Conservation (phyloP, 345 rosid species). For the Conringia planisiliqua region DNA sequence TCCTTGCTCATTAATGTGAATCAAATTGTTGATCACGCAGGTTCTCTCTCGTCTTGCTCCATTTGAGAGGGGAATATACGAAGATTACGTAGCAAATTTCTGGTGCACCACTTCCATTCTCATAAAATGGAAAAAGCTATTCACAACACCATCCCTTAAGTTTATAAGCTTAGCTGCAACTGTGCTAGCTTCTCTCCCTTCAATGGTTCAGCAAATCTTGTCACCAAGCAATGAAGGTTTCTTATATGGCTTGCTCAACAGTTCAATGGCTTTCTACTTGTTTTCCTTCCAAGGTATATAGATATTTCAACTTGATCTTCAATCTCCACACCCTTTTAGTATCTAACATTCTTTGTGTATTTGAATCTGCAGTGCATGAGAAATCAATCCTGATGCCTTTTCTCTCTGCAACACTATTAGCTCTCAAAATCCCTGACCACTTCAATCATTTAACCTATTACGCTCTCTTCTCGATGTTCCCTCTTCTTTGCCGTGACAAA, state of each 20-base stretch:
- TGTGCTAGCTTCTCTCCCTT: conserved; percentile 64
- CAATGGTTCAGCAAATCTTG: conserved; percentile 82
- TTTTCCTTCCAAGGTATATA: conserved; percentile 86
- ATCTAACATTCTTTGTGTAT: conserved; percentile 1
- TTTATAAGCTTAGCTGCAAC: conserved; percentile 62
- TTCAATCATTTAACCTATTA: conserved; percentile 56
- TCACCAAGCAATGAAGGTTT: conserved; percentile 81
- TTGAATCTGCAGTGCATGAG: conserved; percentile 81
- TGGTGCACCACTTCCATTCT: conserved; percentile 85
- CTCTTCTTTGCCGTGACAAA: conserved; percentile 78
- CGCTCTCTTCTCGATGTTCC: conserved; percentile 88
- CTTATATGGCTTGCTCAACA: conserved; percentile 68
- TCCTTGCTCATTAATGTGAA: not conserved
- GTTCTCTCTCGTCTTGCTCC: conserved; percentile 93
- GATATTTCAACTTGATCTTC: not conserved
- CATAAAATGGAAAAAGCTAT: conserved; percentile 83
- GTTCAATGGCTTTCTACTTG: conserved; percentile 81
- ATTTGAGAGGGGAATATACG: conserved; percentile 94
- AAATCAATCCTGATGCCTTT: conserved; percentile 92
- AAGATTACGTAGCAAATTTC: conserved; percentile 95
- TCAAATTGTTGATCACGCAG: conserved; percentile 37
- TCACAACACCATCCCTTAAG: conserved; percentile 54
- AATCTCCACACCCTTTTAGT: not conserved
- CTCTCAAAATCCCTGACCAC: conserved; percentile 51
- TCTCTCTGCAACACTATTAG: conserved; percentile 74